Conservation (phyloP, 2,329 filamentous ascomycete genomes). For the Apiospora koreana region DNA sequence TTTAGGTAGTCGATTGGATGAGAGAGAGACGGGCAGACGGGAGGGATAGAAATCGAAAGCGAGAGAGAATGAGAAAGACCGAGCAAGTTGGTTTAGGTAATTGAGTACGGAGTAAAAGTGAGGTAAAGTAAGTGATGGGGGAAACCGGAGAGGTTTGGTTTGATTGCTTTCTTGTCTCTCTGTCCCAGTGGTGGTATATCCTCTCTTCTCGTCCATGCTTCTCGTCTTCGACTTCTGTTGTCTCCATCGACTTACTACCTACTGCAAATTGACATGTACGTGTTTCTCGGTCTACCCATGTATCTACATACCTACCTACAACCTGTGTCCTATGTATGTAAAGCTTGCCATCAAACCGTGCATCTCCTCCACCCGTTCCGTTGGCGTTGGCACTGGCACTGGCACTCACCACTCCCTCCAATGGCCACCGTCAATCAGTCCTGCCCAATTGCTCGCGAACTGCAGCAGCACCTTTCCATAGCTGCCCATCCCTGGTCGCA, state of each 20-base stretch:
- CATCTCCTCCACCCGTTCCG: constrained; percentile 1
- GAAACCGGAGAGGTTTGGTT: constrained; percentile 2
- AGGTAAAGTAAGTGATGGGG: background rate
- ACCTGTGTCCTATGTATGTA: background rate
- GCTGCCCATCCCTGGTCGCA: constrained; percentile 7
- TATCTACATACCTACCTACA: background rate
- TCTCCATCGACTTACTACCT: too few relatives aligned
- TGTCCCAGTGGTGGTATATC: background rate
- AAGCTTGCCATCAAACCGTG: constrained; percentile 5
- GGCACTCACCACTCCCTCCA: background rate
- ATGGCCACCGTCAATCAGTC: background rate
- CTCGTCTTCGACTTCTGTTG: background rate
- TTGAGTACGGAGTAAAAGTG: background rate
- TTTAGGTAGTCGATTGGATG: background rate
- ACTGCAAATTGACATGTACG: too few relatives aligned
- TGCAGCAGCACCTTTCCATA: constrained; percentile 6
- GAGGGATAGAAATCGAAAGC: too few relatives aligned
- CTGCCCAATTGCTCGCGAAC: constrained; percentile 3
- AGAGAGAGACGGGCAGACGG: background rate
- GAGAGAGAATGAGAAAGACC: background rate
- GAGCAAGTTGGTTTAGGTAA: background rate
- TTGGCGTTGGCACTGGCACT: background rate
- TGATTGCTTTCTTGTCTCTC: background rate
- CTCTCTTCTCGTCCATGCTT: constrained; percentile 4
- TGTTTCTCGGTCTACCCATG: too few relatives aligned